phyloP scores from a whole-genome alignment of 2,329 filamentous ascomycete species.

The Xylariaceae sp. region DNA sequence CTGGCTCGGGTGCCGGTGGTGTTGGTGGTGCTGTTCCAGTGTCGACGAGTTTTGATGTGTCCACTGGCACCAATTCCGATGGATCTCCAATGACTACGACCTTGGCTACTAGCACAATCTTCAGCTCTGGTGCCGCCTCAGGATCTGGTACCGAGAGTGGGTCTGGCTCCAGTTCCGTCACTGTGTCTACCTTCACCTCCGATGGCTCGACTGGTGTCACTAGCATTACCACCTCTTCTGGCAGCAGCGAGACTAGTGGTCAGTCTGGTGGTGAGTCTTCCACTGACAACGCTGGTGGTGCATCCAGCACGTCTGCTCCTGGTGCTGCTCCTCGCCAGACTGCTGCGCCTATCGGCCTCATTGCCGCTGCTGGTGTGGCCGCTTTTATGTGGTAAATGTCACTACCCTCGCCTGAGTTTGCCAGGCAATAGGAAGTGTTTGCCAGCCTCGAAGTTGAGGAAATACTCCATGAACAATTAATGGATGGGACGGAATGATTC shows the following conservation, averaged over 20 bases:
- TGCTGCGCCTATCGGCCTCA: conserved; percentile 23
- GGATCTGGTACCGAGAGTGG: conserved; percentile 13
- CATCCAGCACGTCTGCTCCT: conserved; percentile 6
- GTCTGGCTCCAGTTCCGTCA: conserved; percentile 16
- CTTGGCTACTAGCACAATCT: conserved; percentile 19
- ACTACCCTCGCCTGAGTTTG: background rate
- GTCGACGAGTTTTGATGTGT: conserved; percentile 9
- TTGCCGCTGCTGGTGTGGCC: conserved; percentile 26
- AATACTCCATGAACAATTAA: conserved; percentile 21
- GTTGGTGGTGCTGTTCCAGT: conserved; percentile 7
- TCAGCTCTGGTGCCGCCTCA: conserved; percentile 9
- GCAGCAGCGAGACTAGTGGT: conserved; percentile 9
- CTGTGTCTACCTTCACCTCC: conserved; percentile 16
- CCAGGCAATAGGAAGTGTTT: background rate
- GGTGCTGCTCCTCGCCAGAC: conserved; percentile 18
- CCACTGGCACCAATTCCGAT: conserved; percentile 13
- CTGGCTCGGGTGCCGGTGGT: conserved; percentile 5
- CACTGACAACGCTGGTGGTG: background rate
- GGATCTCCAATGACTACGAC: conserved; percentile 15
- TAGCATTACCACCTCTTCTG: conserved; percentile 16
- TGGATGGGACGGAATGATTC: conserved; percentile 4
- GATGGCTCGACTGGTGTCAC: conserved; percentile 16
- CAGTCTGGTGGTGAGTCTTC: background rate
- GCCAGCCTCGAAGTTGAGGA: background rate
- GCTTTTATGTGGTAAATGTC: conserved; percentile 22